Conservation (phyloP, 1,284 basidiomycete genomes). For the Leccinum pseudoinsigne region DNA sequence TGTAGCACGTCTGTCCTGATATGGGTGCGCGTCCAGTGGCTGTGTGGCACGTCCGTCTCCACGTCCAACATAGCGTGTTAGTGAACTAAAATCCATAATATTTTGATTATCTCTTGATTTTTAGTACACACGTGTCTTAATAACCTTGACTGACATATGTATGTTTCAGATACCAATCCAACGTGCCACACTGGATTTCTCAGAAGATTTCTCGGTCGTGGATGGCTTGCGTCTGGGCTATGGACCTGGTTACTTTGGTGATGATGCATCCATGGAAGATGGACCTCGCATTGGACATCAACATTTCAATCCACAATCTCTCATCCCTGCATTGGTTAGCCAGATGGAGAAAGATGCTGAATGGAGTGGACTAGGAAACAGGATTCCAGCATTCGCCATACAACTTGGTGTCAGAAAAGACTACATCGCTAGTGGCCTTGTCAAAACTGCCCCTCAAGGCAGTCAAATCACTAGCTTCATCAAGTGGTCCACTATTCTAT, state of each 20-base stretch:
- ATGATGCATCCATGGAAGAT: not conserved
- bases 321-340: not conserved
- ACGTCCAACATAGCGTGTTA: too few relatives aligned
- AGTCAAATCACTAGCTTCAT: not conserved
- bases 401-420: not conserved
- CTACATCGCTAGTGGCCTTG: not conserved
- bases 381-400: not conserved
- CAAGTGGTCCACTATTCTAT: not conserved
- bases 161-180: too few relatives aligned
- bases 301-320: not conserved
- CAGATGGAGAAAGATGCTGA: not conserved
- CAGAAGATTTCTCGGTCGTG: not conserved
- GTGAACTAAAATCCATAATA: too few relatives aligned
- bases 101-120: too few relatives aligned
- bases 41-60: too few relatives aligned
- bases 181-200: too few relatives aligned
- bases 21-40: too few relatives aligned
- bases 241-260: not conserved
- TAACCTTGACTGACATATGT: too few relatives aligned
- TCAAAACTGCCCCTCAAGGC: not conserved
- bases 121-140: too few relatives aligned
- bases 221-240: not conserved
- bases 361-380: not conserved
- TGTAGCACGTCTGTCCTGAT: too few relatives aligned
- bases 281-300: not conserved